Percentiles rank a stretch among this genome's conserved stretches.
Conservation (phyloP, 306 rosid species). For the Alnus rubra region DNA sequence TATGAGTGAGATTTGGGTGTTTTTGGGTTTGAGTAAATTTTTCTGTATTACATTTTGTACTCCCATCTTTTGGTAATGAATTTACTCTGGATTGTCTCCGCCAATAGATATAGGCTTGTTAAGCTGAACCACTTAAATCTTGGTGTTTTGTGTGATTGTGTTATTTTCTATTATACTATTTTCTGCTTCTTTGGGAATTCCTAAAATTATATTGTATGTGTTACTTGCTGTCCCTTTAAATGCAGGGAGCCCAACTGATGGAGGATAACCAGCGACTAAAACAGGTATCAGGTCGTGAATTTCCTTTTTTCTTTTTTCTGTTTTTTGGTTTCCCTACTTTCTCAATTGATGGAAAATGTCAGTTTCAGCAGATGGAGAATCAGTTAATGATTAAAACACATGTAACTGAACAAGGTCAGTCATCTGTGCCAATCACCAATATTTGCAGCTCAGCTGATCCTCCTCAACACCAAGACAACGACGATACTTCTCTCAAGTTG, state of each 20-base stretch:
- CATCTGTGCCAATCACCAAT: constrained; percentile 25
- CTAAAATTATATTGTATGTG: no score
- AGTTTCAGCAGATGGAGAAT: not conserved
- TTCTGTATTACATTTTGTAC: no score
- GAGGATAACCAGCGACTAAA: constrained; percentile 37
- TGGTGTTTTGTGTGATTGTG: no score
- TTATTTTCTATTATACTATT: no score
- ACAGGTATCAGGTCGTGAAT: constrained; percentile 24
- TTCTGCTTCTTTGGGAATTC: no score
- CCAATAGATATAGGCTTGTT: no score
- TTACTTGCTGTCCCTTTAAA: not conserved
- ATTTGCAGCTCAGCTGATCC: constrained; percentile 26
- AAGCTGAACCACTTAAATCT: no score
- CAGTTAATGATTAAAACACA: constrained; percentile 15
- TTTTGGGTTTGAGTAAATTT: no score
- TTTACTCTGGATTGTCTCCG: no score
- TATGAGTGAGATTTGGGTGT: no score
- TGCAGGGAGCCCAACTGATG: constrained; percentile 32
- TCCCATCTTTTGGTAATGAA: no score
- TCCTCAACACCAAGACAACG: constrained; percentile 16
- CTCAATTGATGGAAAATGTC: not conserved
- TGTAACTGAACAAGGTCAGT: constrained; percentile 23
- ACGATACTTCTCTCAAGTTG: constrained; percentile 45
- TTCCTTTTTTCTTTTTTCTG: not conserved
- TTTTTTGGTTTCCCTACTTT: not conserved